These are phyloP conservation scores for Mrakia frigida DNA, from an alignment of 768 basidiomycete species.

Conservation along the genomic window DNA sequence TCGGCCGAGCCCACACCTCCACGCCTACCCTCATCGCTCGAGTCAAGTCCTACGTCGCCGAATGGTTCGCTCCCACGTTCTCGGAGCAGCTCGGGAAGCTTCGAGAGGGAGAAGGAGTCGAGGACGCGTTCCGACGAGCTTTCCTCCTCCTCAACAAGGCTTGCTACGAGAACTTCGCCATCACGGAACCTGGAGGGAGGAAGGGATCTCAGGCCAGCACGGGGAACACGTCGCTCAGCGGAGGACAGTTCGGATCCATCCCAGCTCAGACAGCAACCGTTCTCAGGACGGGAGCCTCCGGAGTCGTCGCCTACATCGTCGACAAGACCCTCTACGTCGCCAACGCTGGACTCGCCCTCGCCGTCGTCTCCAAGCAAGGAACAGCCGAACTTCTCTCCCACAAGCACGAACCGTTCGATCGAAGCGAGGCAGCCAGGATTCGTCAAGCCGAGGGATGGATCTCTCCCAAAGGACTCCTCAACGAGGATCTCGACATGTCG, in stretches of 20 bases:
- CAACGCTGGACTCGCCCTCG: slow-evolving; percentile 81
- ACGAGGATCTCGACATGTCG: slow-evolving; percentile 71
- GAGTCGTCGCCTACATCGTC: slow-evolving; percentile 76
- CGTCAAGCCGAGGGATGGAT: slow-evolving; percentile 90
- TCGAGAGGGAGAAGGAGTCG: slow-evolving; percentile 53
- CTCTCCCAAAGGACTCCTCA: slow-evolving; percentile 80
- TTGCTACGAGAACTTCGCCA: slow-evolving; percentile 60
- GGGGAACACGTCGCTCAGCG: slow-evolving; percentile 7
- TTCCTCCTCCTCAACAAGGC: slow-evolving; percentile 82
- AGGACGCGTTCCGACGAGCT: slow-evolving; percentile 75
- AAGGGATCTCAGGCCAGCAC: slow-evolving; percentile 64
- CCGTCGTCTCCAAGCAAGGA: slow-evolving; percentile 71
- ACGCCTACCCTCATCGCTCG: slow-evolving; percentile 43
- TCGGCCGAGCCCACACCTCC: slow-evolving; percentile 66
- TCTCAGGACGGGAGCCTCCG: slow-evolving; percentile 68
- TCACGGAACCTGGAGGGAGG: slow-evolving; percentile 46
- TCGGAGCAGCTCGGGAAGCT: slow-evolving; percentile 55
- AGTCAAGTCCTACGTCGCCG: slow-evolving; percentile 76
- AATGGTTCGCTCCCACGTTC: slow-evolving; percentile 67
- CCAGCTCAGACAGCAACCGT: slow-evolving; percentile 43
- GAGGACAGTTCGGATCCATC: background rate
- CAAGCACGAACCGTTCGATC: slow-evolving; percentile 85
- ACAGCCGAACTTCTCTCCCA: slow-evolving; percentile 66
- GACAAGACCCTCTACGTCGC: slow-evolving; percentile 78
- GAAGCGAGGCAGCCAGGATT: slow-evolving; percentile 76